Percentiles rank a stretch among this genome's conserved stretches.
Evolutionary conservation across 805 yeast species (phyloP).

Genomic region (Yamadazyma paraphyllophila): DNA sequence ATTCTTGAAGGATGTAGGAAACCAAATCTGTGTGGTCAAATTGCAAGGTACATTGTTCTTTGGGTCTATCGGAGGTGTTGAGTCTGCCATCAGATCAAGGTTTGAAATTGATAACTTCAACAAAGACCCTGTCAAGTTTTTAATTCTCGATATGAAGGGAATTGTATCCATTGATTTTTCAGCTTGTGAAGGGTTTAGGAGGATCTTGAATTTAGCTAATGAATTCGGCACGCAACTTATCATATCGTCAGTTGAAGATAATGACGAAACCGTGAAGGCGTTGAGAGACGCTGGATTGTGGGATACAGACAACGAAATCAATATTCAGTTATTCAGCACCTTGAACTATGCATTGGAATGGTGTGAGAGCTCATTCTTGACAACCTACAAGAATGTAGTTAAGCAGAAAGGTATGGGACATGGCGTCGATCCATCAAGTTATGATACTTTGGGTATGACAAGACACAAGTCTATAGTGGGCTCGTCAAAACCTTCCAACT

Average conservation of each 20-base stretch:
- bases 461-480: constrained; percentile 14
- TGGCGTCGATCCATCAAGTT: constrained; percentile 3
- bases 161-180: constrained; percentile 85
- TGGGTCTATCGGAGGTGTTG: constrained; percentile 93
- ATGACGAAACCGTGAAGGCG: constrained; percentile 65
- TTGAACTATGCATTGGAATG: constrained; percentile 89
- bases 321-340: constrained; percentile 66
- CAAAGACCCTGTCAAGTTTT: constrained; percentile 66
- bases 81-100: constrained; percentile 62
- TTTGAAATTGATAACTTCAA: constrained; percentile 55
- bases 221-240: constrained; percentile 70
- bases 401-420: constrained; percentile 9
- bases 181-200: constrained; percentile 92
- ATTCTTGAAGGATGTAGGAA: constrained; percentile 80
- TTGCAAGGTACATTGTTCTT: constrained; percentile 87
- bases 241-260: constrained; percentile 71
- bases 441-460: constrained; percentile 16
- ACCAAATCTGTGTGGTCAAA: constrained; percentile 84
- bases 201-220: constrained; percentile 75
- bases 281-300: constrained; percentile 83
- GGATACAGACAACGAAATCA: constrained; percentile 40
- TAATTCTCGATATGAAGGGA: constrained; percentile 80
- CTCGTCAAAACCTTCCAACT: constrained; percentile 14
- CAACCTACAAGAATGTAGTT: constrained; percentile 46
- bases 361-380: constrained; percentile 90